Conservation (phyloP, 352 stramenopile species). For the Phytopythium sindhum region DNA sequence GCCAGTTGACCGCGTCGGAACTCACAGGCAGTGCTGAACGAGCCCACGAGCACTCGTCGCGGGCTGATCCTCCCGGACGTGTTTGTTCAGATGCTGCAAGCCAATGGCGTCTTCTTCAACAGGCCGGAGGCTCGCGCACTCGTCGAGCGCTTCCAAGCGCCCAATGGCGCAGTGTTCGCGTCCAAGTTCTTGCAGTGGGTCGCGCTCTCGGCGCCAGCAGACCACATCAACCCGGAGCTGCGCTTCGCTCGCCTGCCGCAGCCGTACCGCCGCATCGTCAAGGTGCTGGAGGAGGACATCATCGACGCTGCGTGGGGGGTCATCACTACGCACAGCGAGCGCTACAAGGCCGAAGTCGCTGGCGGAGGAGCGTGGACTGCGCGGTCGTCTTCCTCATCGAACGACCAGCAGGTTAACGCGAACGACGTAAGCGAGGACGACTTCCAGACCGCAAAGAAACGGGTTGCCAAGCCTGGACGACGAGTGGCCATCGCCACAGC, state of each 20-base stretch:
- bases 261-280: slow-evolving; percentile 60
- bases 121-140: slow-evolving; percentile 21
- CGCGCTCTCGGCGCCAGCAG: slow-evolving; percentile 37
- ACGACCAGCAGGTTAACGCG: background rate
- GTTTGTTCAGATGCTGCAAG: slow-evolving; percentile 48
- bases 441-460: slow-evolving; percentile 44
- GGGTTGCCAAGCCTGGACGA: slow-evolving; percentile 27
- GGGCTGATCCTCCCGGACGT: slow-evolving; percentile 33
- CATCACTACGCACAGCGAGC: slow-evolving; percentile 38
- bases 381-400: slow-evolving; percentile 11
- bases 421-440: slow-evolving; percentile 19
- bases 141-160: slow-evolving; percentile 40
- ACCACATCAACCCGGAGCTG: slow-evolving; percentile 66
- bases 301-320: slow-evolving; percentile 50
- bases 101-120: slow-evolving; percentile 39
- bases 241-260: slow-evolving; percentile 57
- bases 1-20: background rate
- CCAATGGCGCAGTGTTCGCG: slow-evolving; percentile 31
- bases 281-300: slow-evolving; percentile 60
- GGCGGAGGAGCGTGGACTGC: slow-evolving; percentile 13
- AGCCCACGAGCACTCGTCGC: slow-evolving; percentile 23
- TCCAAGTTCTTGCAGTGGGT: slow-evolving; percentile 57
- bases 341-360: slow-evolving; percentile 33
- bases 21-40: slow-evolving; percentile 26
- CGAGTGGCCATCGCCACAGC: slow-evolving; percentile 10